These are phyloP conservation scores for Panaeolus papilionaceus DNA, from an alignment of 768 basidiomycete species.

Conservation along the genomic window DNA sequence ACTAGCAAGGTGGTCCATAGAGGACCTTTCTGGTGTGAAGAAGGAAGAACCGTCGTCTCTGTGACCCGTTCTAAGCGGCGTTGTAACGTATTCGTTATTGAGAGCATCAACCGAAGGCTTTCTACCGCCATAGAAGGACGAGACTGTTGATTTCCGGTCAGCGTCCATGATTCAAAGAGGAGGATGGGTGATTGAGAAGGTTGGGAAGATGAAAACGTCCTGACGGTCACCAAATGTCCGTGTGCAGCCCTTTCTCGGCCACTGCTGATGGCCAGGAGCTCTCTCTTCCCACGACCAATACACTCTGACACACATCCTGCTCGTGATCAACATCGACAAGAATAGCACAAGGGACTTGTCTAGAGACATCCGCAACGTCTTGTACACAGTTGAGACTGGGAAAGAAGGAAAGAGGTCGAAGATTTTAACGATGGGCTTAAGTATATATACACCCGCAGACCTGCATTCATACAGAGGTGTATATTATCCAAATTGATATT, in stretches of 20 bases:
- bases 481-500: background rate
- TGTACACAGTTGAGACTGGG: background rate
- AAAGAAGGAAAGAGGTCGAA: background rate
- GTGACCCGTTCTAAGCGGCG: constrained; percentile 43
- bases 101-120: constrained; percentile 68
- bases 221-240: constrained; percentile 10
- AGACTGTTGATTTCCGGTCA: constrained; percentile 80
- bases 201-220: constrained; percentile 18
- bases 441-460: background rate
- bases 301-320: constrained; percentile 15
- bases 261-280: constrained; percentile 18
- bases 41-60: constrained; percentile 78
- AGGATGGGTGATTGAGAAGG: constrained; percentile 12
- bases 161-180: constrained; percentile 59
- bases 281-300: constrained; percentile 11
- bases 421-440: background rate
- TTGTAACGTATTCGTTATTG: constrained; percentile 55
- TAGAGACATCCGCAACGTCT: background rate
- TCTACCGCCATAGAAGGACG: constrained; percentile 78
- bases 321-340: constrained; percentile 2
- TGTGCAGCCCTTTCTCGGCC: constrained; percentile 15
- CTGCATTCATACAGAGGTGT: background rate
- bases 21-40: constrained; percentile 56
- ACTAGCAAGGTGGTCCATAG: constrained; percentile 54
- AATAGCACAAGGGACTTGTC: constrained; percentile 7